Percentiles rank a stretch among this genome's conserved stretches.
Evolutionary conservation across 2,329 filamentous ascomycete genomes (phyloP).

Genomic region (Penicillium sp.): DNA sequence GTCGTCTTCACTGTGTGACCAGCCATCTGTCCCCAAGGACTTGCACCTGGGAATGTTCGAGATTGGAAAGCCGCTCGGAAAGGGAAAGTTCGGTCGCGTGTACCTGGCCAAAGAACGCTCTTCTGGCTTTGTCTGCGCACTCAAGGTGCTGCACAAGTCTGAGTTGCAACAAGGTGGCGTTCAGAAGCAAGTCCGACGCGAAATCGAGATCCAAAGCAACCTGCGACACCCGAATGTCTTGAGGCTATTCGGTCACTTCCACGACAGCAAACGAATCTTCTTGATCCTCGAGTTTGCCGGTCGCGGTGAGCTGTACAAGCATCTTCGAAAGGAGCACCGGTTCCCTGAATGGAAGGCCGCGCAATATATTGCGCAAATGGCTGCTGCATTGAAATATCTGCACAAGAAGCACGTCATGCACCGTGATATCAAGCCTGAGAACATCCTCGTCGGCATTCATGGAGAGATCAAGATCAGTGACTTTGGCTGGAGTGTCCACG

Average conservation of each 20-base stretch:
- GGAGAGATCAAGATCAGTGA: constrained; percentile 98
- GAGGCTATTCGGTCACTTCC: constrained; percentile 82
- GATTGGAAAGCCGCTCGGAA: constrained; percentile 81
- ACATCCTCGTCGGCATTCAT: constrained; percentile 93
- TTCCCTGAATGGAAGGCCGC: constrained; percentile 86
- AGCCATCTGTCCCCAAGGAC: constrained; percentile 55
- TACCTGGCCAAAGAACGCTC: constrained; percentile 80
- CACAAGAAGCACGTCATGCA: constrained; percentile 98
- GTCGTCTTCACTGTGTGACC: constrained; percentile 55
- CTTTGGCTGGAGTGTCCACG: constrained; percentile 98
- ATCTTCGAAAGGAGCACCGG: constrained; percentile 72
- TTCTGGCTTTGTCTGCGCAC: constrained; percentile 78
- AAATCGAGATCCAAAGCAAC: constrained; percentile 89
- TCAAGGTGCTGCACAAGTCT: constrained; percentile 84
- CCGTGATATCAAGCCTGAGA: constrained; percentile 96
- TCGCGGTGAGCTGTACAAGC: constrained; percentile 86
- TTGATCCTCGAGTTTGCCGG: constrained; percentile 84
- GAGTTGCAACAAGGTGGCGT: constrained; percentile 78
- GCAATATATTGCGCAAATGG: constrained; percentile 87
- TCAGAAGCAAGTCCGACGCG: constrained; percentile 82
- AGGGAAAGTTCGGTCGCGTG: constrained; percentile 84
- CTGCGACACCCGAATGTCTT: constrained; percentile 83
- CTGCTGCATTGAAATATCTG: constrained; percentile 82
- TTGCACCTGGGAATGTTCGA: constrained; percentile 95
- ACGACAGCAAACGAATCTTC: constrained; percentile 85